Conservation (phyloP, 352 stramenopile species). For the Bremia lactucae region DNA sequence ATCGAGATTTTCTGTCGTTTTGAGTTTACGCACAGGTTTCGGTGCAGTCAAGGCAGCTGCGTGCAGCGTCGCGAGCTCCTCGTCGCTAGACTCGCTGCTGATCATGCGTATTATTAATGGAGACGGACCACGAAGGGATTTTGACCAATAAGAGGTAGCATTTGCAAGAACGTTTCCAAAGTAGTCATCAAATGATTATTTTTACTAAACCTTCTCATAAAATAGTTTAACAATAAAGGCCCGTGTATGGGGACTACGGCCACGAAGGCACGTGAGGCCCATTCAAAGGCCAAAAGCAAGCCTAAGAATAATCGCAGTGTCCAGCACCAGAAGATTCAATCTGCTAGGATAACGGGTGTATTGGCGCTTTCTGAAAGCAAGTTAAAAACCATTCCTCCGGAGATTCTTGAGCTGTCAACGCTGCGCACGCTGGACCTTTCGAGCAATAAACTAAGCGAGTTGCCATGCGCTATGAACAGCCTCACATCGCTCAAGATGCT, state of each 20-base stretch:
- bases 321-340: slow-evolving; percentile 69
- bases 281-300: slow-evolving; percentile 64
- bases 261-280: slow-evolving; percentile 56
- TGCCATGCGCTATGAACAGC: slow-evolving; percentile 28
- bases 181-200: too few species aligned
- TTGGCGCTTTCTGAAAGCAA: slow-evolving; percentile 64
- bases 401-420: slow-evolving; percentile 36
- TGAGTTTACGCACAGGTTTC: slow-evolving; percentile 20
- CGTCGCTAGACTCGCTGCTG: slow-evolving; percentile 84
- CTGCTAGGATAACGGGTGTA: slow-evolving; percentile 46
- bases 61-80: slow-evolving; percentile 70
- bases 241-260: slow-evolving; percentile 61
- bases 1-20: slow-evolving; percentile 20
- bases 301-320: slow-evolving; percentile 68
- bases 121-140: slow-evolving; percentile 2
- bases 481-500: slow-evolving; percentile 59
- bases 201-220: too few species aligned
- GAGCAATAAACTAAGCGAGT: slow-evolving; percentile 44
- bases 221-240: too few species aligned
- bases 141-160: slow-evolving; percentile 6
- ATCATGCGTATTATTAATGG: slow-evolving; percentile 42
- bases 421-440: slow-evolving; percentile 69
- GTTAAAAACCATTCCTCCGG: slow-evolving; percentile 55
- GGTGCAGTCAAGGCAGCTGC: slow-evolving; percentile 20
- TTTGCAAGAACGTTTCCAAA: too few species aligned